Evolutionary conservation across 768 basidiomycete species (phyloP).

Genomic region (Termitomyces sp.): DNA sequence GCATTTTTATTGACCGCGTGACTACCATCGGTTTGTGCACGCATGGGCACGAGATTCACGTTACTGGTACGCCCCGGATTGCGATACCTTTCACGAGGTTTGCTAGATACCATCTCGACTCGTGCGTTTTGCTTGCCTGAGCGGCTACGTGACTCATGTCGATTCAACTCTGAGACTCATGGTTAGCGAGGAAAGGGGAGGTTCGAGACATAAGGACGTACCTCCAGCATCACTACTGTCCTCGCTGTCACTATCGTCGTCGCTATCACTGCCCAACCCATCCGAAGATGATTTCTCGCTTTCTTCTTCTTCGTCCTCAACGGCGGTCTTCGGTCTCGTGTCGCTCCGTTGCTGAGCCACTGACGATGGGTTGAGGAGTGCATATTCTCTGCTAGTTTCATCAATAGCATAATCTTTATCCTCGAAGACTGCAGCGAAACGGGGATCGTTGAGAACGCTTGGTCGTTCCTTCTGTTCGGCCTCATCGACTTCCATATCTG

Average conservation of each 20-base stretch:
- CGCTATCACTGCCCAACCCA: constrained; percentile 42
- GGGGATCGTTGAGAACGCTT: constrained; percentile 75
- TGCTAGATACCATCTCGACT: constrained; percentile 41
- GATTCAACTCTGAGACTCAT: constrained; percentile 39
- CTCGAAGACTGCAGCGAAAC: constrained; percentile 89
- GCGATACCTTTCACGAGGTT: constrained; percentile 40
- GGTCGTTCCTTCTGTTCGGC: constrained; percentile 30
- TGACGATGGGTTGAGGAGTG: constrained; percentile 88
- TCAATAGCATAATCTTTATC: constrained; percentile 92
- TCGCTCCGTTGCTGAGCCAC: constrained; percentile 47
- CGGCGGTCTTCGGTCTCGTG: constrained; percentile 63
- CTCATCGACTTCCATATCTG: constrained; percentile 32
- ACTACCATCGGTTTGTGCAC: constrained; percentile 32
- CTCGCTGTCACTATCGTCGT: constrained; percentile 33
- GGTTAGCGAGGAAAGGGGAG: constrained; percentile 1
- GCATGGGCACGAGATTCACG: constrained; percentile 66
- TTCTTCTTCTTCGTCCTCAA: constrained; percentile 88
- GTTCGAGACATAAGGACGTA: constrained; percentile 22
- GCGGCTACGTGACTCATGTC: constrained; percentile 46
- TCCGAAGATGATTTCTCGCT: constrained; percentile 68
- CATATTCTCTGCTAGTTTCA: constrained; percentile 82
- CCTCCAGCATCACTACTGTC: constrained; percentile 61
- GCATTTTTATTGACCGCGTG: constrained; percentile 43
- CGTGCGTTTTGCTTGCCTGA: constrained; percentile 47
- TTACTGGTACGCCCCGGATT: constrained; percentile 29